A percentile compares a stretch with the other conserved stretches of the same genome.
phyloP scores from a whole-genome alignment of 2,329 filamentous ascomycete genomes.

The Neonectria hederae region DNA sequence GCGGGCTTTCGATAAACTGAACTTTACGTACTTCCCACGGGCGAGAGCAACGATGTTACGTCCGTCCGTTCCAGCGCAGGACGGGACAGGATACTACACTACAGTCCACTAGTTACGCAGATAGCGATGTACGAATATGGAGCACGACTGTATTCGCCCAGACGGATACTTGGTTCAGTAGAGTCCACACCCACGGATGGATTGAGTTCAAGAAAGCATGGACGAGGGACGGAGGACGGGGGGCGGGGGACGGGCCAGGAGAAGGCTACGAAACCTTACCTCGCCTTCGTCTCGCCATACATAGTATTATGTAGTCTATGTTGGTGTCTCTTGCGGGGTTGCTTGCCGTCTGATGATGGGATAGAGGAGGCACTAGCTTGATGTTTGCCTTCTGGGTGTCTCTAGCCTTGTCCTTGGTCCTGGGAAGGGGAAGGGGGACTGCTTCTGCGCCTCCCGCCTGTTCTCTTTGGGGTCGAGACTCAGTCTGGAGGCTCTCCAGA shows the following conservation, averaged over 20 bases:
- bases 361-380: not conserved
- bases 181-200: not conserved
- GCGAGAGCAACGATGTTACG: slow-evolving; percentile 18
- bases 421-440: slow-evolving; percentile 22
- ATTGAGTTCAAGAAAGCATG: slow-evolving; percentile 12
- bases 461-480: slow-evolving; percentile 8
- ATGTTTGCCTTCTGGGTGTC: slow-evolving; percentile 12
- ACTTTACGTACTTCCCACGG: slow-evolving; percentile 6
- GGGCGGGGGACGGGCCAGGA: slow-evolving; percentile 4
- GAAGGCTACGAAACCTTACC: slow-evolving; percentile 25
- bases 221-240: too few relatives aligned
- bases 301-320: too few relatives aligned
- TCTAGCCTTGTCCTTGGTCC: not conserved
- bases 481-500: slow-evolving; percentile 16
- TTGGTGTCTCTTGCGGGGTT: slow-evolving; percentile 17
- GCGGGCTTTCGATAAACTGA: slow-evolving; percentile 19
- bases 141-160: not conserved
- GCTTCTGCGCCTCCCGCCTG: slow-evolving; percentile 25
- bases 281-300: not conserved
- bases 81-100: slow-evolving; percentile 12
- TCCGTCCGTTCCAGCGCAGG: slow-evolving; percentile 18
- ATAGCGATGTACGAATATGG: not conserved
- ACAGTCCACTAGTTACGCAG: not conserved
- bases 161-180: slow-evolving; percentile 4
- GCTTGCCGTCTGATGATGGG: slow-evolving; percentile 7